These are phyloP conservation scores for Medakamo hakoo DNA, from an alignment of 139 green algal genomes.

Conservation along the genomic window DNA sequence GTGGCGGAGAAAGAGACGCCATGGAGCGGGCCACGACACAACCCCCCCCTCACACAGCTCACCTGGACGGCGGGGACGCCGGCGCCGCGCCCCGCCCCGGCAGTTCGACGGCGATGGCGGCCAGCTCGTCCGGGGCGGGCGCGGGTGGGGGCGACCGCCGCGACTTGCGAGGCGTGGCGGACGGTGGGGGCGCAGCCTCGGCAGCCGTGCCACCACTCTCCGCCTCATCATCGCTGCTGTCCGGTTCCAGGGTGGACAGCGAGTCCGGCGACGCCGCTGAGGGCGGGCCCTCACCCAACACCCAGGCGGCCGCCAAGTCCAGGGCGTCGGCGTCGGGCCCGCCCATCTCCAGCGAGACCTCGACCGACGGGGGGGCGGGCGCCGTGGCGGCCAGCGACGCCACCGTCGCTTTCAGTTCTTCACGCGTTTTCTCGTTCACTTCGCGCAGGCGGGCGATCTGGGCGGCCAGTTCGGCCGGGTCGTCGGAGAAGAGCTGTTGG, in stretches of 20 bases:
- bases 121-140: no score
- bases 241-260: neutral
- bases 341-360: neutral
- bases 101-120: no score
- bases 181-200: neutral
- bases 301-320: neutral
- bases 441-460: neutral
- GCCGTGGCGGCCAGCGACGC: neutral
- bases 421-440: neutral
- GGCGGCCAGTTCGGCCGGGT: neutral
- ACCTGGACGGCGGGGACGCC: no score
- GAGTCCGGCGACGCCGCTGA: neutral
- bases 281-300: neutral
- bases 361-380: no score
- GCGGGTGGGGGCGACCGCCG: no score
- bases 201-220: neutral
- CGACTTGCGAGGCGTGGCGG: neutral
- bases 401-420: neutral
- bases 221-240: neutral
- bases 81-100: no score
- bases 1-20: no score
- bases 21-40: no score
- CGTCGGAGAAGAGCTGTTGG: neutral
- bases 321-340: neutral
- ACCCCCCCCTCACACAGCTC: no score